phyloP scores from a whole-genome alignment of 768 basidiomycete species.

The Leucocoprinus leucothites region DNA sequence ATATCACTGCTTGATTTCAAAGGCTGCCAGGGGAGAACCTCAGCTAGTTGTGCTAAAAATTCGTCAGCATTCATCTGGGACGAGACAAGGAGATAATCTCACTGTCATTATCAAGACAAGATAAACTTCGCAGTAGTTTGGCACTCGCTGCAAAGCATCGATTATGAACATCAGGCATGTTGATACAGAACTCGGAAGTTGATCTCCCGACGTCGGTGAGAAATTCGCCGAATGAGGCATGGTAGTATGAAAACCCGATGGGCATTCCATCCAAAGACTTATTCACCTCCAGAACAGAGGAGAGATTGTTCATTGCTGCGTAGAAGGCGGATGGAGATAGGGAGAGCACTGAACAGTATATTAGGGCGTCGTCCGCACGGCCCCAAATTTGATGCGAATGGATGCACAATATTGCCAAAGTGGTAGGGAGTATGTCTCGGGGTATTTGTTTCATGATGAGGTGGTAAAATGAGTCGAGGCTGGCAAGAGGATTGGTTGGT shows the following conservation, averaged over 20 bases:
- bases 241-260: neutral
- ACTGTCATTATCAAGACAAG: too few species aligned
- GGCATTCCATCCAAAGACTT: neutral
- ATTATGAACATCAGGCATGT: neutral
- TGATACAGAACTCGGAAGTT: neutral
- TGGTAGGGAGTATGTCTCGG: neutral
- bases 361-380: neutral
- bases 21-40: too few species aligned
- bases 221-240: neutral
- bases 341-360: neutral
- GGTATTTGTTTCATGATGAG: neutral
- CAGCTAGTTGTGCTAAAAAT: too few species aligned
- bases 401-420: neutral
- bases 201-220: neutral
- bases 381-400: neutral
- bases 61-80: too few species aligned
- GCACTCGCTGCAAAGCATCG: too few species aligned
- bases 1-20: too few species aligned
- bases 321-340: neutral
- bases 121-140: too few species aligned
- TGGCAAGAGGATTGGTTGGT: neutral
- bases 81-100: too few species aligned
- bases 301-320: neutral
- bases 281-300: neutral
- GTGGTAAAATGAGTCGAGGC: neutral